phyloP scores from a whole-genome alignment of 2,329 filamentous ascomycete genomes.

The Thermoascus crustaceus region DNA sequence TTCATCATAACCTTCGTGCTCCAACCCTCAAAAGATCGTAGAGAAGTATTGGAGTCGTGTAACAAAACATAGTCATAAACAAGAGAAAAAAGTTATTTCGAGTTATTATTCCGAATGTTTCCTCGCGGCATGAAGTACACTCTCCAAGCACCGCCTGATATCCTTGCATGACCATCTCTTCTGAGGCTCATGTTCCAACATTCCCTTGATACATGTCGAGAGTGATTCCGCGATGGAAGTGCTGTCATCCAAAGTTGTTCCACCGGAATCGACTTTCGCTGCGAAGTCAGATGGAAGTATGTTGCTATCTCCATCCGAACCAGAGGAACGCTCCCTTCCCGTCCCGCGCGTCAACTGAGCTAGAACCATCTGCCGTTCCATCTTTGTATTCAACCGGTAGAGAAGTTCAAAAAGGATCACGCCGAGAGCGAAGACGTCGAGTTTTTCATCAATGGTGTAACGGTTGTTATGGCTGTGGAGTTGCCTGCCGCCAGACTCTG shows the following conservation, averaged over 20 bases:
- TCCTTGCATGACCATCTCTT: slow-evolving; percentile 30
- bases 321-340: too few relatives aligned
- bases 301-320: slow-evolving; percentile 12
- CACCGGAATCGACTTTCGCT: slow-evolving; percentile 28
- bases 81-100: too few relatives aligned
- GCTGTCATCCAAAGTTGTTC: slow-evolving; percentile 16
- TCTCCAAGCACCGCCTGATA: slow-evolving; percentile 27
- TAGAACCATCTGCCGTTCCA: slow-evolving; percentile 40
- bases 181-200: slow-evolving; percentile 31
- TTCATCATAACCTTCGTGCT: too few relatives aligned
- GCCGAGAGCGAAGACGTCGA: slow-evolving; percentile 56
- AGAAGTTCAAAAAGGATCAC: slow-evolving; percentile 57
- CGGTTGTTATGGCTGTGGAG: slow-evolving; percentile 6
- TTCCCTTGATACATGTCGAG: slow-evolving; percentile 31
- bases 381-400: slow-evolving; percentile 45
- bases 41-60: too few relatives aligned
- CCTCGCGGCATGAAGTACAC: slow-evolving; percentile 17
- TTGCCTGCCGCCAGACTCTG: slow-evolving; percentile 6
- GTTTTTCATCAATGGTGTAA: slow-evolving; percentile 40
- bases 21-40: too few relatives aligned
- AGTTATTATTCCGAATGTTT: slow-evolving; percentile 38
- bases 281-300: slow-evolving; percentile 31
- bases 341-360: slow-evolving; percentile 27
- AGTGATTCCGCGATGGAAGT: slow-evolving; percentile 25
- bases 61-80: too few relatives aligned